phyloP scores from a whole-genome alignment of 257 asterid species.

The Rauvolfia tetraphylla region DNA sequence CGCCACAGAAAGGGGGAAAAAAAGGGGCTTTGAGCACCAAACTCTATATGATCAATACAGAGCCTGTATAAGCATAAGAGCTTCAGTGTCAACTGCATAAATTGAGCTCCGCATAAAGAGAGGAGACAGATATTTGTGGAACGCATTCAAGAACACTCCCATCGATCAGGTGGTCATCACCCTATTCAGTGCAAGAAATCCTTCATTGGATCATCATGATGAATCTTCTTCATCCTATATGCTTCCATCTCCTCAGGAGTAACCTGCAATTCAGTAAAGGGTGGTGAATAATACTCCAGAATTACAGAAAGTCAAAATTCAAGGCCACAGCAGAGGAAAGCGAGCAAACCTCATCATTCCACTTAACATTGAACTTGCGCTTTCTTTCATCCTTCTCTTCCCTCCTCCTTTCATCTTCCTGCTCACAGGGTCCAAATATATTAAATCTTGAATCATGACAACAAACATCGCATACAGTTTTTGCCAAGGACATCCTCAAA shows the following conservation, averaged over 20 bases:
- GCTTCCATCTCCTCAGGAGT: conserved; percentile 83
- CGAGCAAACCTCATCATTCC: conserved; percentile 75
- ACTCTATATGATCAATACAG: too few relatives aligned
- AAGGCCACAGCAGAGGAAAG: not conserved
- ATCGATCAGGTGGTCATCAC: too few relatives aligned
- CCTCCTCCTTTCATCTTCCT: conserved; percentile 83
- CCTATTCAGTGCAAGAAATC: conserved; percentile 48
- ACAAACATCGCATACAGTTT: not conserved
- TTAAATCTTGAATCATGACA: not conserved
- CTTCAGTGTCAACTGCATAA: not conserved
- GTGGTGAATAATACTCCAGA: conserved; percentile 10
- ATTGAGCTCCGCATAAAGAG: not conserved
- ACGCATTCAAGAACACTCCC: not conserved
- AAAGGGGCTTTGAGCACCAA: too few relatives aligned
- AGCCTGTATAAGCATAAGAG: not conserved
- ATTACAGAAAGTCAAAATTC: not conserved
- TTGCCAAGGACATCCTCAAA: not conserved
- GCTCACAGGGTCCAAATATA: conserved; percentile 5
- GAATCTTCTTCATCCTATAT: conserved; percentile 73
- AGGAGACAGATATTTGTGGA: not conserved
- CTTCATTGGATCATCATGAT: conserved; percentile 83
- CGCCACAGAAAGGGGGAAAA: too few relatives aligned
- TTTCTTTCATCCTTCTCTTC: conserved; percentile 89
- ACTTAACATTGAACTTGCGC: conserved; percentile 82
- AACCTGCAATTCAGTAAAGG: conserved; percentile 35